A percentile compares a stretch with the other conserved stretches of the same genome.
These are phyloP conservation scores for Diaporthe batatas DNA, from an alignment of 2,329 filamentous ascomycete genomes.

Conservation along the genomic window DNA sequence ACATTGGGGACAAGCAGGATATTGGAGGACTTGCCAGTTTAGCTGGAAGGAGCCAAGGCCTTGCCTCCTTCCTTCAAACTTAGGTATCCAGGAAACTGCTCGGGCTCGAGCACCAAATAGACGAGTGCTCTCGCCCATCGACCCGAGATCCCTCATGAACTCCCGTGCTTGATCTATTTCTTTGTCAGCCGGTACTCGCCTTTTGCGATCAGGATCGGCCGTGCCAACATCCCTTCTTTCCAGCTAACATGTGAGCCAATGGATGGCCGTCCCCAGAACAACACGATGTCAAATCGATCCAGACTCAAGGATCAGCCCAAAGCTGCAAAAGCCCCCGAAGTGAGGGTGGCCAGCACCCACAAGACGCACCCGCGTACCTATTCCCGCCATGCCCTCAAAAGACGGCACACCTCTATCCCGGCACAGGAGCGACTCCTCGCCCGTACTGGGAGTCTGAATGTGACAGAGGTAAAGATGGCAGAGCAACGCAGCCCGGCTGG, in stretches of 20 bases:
- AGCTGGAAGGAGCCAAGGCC: constrained; percentile 1
- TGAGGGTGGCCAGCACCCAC: neutral
- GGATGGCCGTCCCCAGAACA: neutral
- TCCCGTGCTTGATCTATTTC: neutral
- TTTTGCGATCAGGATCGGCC: neutral
- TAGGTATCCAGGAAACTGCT: neutral
- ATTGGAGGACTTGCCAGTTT: neutral
- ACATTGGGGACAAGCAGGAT: neutral
- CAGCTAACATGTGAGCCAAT: neutral
- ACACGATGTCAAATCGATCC: neutral
- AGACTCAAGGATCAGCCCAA: neutral
- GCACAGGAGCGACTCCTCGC: neutral
- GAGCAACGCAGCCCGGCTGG: neutral
- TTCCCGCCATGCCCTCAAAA: constrained; percentile 35
- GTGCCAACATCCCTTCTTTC: neutral
- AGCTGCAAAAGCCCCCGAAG: neutral
- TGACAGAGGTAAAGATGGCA: neutral
- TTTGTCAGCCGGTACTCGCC: too few species aligned
- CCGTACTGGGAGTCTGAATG: constrained; percentile 5
- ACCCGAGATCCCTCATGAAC: neutral
- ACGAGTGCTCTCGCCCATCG: neutral
- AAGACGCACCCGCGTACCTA: constrained; percentile 30
- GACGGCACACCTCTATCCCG: constrained; percentile 6
- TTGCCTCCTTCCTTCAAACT: neutral
- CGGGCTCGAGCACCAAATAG: neutral